These are phyloP conservation scores for Porcisia deanei DNA, from an alignment of 208 protist genomes.

Conservation along the genomic window DNA sequence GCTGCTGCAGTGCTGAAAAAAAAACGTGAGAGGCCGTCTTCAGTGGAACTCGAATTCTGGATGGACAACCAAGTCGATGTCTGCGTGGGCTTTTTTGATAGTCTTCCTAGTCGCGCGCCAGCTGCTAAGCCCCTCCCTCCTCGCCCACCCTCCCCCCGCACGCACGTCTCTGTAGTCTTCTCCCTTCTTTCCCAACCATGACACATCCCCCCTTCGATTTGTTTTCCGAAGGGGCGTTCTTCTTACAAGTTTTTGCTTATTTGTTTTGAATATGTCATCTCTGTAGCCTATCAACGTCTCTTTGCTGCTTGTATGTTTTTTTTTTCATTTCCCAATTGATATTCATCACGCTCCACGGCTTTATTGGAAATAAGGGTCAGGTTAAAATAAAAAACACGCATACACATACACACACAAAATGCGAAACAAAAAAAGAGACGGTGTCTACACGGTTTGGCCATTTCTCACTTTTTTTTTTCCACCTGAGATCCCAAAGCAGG, in stretches of 20 bases:
- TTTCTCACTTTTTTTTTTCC: background rate
- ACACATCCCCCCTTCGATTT: too few species aligned
- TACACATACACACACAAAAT: too few species aligned
- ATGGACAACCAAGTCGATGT: background rate
- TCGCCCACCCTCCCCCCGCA: background rate
- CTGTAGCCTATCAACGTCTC: conserved; percentile 3
- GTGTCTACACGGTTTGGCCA: background rate
- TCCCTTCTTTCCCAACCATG: background rate
- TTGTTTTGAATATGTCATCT: conserved; percentile 20
- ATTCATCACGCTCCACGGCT: background rate
- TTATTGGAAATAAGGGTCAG: background rate
- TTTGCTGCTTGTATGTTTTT: conserved; percentile 6
- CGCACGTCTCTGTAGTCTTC: background rate
- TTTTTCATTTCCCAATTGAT: conserved; percentile 5
- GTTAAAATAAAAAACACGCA: background rate
- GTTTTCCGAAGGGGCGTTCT: background rate
- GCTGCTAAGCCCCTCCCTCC: background rate
- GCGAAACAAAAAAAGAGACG: background rate
- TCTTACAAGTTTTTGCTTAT: background rate
- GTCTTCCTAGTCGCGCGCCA: background rate
- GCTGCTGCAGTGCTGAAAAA: background rate
- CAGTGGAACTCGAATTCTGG: background rate
- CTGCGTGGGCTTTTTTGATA: background rate
- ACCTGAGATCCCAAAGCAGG: background rate
- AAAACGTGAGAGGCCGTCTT: background rate